Evolutionary conservation across 768 basidiomycete genomes (phyloP).

Genomic region (Baorangia bicolor): DNA sequence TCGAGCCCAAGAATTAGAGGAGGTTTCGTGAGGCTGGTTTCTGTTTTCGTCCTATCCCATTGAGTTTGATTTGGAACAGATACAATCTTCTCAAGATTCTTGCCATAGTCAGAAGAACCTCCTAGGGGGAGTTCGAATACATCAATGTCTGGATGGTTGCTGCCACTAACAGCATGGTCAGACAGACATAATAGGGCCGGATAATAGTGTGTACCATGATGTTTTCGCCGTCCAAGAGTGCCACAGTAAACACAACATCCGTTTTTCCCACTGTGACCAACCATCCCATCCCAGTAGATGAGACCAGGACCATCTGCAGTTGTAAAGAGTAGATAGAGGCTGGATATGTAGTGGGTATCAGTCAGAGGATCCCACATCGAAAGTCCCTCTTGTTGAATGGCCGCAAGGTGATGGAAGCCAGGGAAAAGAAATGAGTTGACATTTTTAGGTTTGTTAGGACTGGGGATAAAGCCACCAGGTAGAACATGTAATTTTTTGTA

Average conservation of each 20-base stretch:
- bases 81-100: neutral
- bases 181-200: neutral
- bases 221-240: neutral
- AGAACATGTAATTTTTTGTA: constrained; percentile 2
- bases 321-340: neutral
- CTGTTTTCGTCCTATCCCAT: neutral
- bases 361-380: neutral
- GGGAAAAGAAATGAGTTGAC: neutral
- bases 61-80: neutral
- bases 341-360: too few species aligned
- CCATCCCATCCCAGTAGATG: neutral
- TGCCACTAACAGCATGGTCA: neutral
- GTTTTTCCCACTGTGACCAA: neutral
- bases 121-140: neutral
- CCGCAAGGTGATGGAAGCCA: neutral
- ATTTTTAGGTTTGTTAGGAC: neutral
- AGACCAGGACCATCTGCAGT: neutral
- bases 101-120: neutral
- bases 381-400: neutral
- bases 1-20: neutral
- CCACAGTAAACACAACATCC: neutral
- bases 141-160: neutral
- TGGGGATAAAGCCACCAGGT: constrained; percentile 1
- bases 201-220: neutral
- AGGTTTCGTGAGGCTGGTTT: neutral